phyloP scores from a whole-genome alignment of 768 basidiomycete genomes.

The Pseudohyphozyma bogoriensis region DNA sequence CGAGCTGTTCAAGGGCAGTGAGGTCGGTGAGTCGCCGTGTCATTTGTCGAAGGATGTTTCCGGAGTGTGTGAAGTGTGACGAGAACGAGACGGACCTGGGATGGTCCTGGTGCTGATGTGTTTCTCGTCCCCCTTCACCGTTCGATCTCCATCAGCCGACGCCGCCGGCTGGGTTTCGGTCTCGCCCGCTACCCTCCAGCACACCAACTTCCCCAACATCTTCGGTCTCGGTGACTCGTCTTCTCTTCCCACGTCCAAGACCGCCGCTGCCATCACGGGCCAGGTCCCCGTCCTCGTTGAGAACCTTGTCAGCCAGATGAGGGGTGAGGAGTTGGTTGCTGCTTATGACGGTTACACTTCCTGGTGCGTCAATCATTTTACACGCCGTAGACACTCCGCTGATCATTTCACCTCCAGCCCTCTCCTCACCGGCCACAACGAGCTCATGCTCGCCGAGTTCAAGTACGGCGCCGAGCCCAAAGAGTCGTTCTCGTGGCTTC shows the following conservation, averaged over 20 bases:
- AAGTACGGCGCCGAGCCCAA: conserved; percentile 81
- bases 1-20: conserved; percentile 34
- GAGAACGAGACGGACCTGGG: too few species aligned
- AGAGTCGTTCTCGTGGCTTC: conserved; percentile 66
- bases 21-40: conserved; percentile 25
- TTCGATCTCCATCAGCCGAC: conserved; percentile 49
- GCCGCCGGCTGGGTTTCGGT: conserved; percentile 82
- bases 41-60: neutral
- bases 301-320: conserved; percentile 67
- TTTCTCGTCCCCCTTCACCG: neutral
- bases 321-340: conserved; percentile 59
- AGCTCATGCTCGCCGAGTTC: conserved; percentile 76
- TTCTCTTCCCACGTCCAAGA: conserved; percentile 88
- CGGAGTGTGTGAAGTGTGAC: too few species aligned
- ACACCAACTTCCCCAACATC: conserved; percentile 72
- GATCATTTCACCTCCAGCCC: conserved; percentile 53
- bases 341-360: conserved; percentile 64
- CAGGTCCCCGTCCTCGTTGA: conserved; percentile 85
- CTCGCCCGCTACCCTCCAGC: conserved; percentile 66
- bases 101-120: neutral
- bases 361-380: conserved; percentile 43
- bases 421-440: conserved; percentile 36
- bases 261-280: conserved; percentile 81
- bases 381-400: neutral
- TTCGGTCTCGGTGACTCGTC: conserved; percentile 90